A percentile compares a stretch with the other conserved stretches of the same genome.
Conservation (phyloP, 345 rosid species). For the Zanthoxylum bungeanum region DNA sequence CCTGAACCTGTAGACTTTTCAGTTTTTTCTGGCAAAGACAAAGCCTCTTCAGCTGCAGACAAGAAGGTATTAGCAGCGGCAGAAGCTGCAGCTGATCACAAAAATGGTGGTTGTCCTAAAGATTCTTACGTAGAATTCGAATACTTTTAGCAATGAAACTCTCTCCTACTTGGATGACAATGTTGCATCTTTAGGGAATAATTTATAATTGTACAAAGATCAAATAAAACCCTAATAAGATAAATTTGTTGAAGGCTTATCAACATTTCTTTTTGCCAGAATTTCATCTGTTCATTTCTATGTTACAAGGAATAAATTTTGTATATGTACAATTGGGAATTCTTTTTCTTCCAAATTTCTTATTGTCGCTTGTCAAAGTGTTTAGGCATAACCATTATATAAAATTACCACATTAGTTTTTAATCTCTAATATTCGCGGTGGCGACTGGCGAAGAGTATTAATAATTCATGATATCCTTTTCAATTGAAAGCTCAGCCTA, state of each 20-base stretch:
- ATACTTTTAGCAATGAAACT: slow-evolving; percentile 39
- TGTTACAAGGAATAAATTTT: not conserved
- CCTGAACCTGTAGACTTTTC: slow-evolving; percentile 79
- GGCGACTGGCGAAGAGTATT: not conserved
- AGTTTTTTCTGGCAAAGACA: slow-evolving; percentile 48
- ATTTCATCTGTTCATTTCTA: not conserved
- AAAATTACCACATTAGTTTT: not conserved
- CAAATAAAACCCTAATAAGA: not conserved
- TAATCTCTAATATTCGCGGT: not conserved
- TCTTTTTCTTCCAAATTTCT: not conserved
- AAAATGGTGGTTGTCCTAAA: slow-evolving; percentile 13
- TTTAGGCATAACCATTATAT: not conserved
- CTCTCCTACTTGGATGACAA: not conserved
- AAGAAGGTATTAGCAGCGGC: slow-evolving; percentile 19
- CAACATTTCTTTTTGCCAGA: not conserved
- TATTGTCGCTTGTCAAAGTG: not conserved
- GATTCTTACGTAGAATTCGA: slow-evolving; percentile 56
- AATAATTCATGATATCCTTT: not conserved
- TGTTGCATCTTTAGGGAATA: not conserved
- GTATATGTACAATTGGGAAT: not conserved
- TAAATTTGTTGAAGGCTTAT: not conserved
- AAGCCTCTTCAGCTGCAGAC: slow-evolving; percentile 22
- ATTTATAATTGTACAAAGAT: slow-evolving; percentile 15
- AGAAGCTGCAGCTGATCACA: slow-evolving; percentile 16
- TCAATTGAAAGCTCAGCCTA: not conserved